Evolutionary conservation across 2,329 filamentous ascomycete species (phyloP).

Genomic region (Epichloe baconii): DNA sequence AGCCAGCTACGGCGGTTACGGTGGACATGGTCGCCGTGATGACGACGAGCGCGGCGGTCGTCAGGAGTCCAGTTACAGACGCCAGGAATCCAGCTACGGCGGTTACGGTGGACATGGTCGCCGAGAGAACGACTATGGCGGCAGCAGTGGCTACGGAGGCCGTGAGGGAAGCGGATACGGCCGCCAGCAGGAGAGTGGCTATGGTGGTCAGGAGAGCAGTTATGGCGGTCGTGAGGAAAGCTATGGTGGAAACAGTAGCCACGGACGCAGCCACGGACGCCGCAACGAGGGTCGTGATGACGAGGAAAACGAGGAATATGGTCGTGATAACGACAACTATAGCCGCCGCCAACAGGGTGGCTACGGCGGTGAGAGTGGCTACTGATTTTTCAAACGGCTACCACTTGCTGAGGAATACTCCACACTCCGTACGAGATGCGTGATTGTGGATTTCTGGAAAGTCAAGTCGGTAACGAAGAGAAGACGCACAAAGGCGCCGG

Average conservation of each 20-base stretch:
- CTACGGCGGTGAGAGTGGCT: conserved; percentile 12
- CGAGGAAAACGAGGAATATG: conserved; percentile 3
- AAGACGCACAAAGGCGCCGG: no score
- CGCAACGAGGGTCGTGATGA: conserved; percentile 4
- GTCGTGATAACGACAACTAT: not conserved
- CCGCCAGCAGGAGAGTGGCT: conserved; percentile 9
- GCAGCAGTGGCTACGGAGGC: conserved; percentile 7
- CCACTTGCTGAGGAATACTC: no score
- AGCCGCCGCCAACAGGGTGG: conserved; percentile 15
- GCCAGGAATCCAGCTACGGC: conserved; percentile 12
- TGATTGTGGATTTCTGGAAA: no score
- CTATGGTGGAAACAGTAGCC: conserved; percentile 8
- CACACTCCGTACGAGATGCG: no score
- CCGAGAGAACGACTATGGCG: conserved; percentile 3
- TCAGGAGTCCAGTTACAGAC: conserved; percentile 11
- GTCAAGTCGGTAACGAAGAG: no score
- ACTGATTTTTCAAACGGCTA: not conserved
- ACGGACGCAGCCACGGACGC: conserved; percentile 2
- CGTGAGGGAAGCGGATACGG: conserved; percentile 7
- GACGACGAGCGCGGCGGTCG: conserved; percentile 10
- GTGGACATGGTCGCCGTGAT: conserved; percentile 8
- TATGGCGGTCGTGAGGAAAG: conserved; percentile 13
- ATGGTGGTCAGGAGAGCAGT: conserved; percentile 4
- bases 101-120: conserved; percentile 9
- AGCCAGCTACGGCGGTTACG: conserved; percentile 13